Percentiles rank a stretch among this genome's conserved stretches.
Conservation (phyloP, 441 rosid genomes). For the Biscutella auriculata region DNA sequence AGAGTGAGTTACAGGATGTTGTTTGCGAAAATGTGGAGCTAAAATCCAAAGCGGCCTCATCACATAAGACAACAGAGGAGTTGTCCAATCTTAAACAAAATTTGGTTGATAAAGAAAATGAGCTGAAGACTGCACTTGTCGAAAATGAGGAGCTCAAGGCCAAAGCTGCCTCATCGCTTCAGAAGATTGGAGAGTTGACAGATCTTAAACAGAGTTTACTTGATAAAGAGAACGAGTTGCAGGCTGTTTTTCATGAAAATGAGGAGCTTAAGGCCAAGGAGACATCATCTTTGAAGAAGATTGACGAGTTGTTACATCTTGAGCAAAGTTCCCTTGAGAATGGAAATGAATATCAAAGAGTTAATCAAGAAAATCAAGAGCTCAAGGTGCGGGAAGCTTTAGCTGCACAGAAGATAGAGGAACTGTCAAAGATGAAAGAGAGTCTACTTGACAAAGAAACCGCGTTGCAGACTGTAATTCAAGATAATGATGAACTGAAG, state of each 20-base stretch:
- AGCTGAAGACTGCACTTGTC: constrained; percentile 22
- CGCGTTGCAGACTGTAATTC: constrained; percentile 53
- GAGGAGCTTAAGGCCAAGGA: constrained; percentile 21
- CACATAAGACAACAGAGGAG: constrained; percentile 24
- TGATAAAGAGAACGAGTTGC: constrained; percentile 16
- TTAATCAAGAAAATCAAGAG: constrained; percentile 10
- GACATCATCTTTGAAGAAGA: constrained; percentile 12
- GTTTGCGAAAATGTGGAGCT: constrained; percentile 10
- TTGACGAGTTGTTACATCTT: constrained; percentile 19
- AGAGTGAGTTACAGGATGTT: constrained; percentile 7
- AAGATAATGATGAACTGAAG: constrained; percentile 53
- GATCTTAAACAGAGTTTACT: constrained; percentile 40
- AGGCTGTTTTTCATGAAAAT: constrained; percentile 22
- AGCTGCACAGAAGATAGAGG: constrained; percentile 55
- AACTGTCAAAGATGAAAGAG: constrained; percentile 50
- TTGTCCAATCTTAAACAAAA: constrained; percentile 26
- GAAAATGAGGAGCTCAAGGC: constrained; percentile 20
- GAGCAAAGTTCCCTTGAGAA: constrained; percentile 13
- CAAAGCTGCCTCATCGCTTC: constrained; percentile 35
- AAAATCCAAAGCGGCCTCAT: constrained; percentile 12
- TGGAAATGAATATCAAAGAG: not conserved
- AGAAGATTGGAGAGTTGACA: constrained; percentile 61
- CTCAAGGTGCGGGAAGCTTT: constrained; percentile 15
- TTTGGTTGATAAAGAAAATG: constrained; percentile 38
- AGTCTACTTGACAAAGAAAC: constrained; percentile 58